Evolutionary conservation across 768 basidiomycete genomes (phyloP), one percentile per base, ranked within the genome.

Genomic region (Lepiota brunneoincarnata): DNA sequence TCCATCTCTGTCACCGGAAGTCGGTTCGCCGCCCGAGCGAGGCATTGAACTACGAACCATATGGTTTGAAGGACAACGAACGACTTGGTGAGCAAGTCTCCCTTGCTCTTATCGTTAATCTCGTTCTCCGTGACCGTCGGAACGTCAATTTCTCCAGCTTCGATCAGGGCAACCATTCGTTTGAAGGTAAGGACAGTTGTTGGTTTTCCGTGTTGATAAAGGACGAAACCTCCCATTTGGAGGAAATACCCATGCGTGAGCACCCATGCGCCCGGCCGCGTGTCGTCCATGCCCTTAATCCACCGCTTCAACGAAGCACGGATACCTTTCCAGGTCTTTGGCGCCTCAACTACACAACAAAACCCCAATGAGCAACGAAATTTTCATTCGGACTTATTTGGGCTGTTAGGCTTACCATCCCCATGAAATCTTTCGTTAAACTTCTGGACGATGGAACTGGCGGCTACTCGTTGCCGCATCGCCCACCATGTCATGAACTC

Each of bases 401-500:
- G 31, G 7, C 26, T 28, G n/a, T n/a, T n/a, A n/a, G n/a, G n/a
- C n/a, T n/a, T 28, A 28, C n/a, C 10, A 26, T 20, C 31, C 31
- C 34, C 20, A 17, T 35, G 45, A 47, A 36, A 36, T 17, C 20
- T 47, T 34, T 35, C 45, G 15, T 47, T 47, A 21, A 46, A 34
- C 3, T 17, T 21, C 6, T 10, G 42, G 20, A 20, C 21, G 18
- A 39, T 53, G 24, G 28, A 20, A 9, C 51, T 18, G 1, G 31
- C 34, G 1, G 31, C 51, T 2, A 56, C 5, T 20, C 58, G 56
- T 35, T 65, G 62, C 18, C 49, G 40, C 23, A 60, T 9, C 1
- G 62, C 59, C 58, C 59, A 65, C 5, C 24, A 37, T 0, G 58
- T 14, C 4, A 63, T 48, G 2, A 59, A 15, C 18, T 65, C 64